These are phyloP conservation scores for Macrophomina tecta DNA, from an alignment of 2,329 filamentous ascomycete species.

Conservation along the genomic window DNA sequence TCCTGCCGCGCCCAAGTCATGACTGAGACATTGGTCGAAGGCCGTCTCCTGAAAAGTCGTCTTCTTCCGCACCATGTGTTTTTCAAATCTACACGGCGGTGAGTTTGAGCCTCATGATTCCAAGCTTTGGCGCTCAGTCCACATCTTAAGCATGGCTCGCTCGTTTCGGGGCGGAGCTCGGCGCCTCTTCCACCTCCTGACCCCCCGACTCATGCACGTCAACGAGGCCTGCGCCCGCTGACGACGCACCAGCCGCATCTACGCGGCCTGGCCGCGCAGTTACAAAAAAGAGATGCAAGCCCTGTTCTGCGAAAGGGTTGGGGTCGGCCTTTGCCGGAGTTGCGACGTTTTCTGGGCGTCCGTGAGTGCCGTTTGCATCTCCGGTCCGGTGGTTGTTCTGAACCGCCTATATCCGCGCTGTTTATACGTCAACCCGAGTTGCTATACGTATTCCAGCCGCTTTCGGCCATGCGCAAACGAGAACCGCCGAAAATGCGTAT, in stretches of 20 bases:
- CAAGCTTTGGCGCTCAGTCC: background rate
- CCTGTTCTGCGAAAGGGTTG: too few relatives aligned
- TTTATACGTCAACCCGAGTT: background rate
- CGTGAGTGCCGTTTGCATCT: too few relatives aligned
- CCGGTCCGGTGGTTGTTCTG: background rate
- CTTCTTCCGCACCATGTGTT: background rate
- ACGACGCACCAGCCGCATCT: background rate
- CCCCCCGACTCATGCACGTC: background rate
- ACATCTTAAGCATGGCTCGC: background rate
- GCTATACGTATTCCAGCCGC: background rate
- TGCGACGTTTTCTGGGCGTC: background rate
- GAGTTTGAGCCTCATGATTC: slow-evolving; percentile 10
- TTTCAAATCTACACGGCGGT: slow-evolving; percentile 2
- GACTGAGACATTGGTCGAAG: too few relatives aligned
- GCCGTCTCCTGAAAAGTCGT: too few relatives aligned
- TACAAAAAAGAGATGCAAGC: background rate
- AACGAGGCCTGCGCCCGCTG: background rate
- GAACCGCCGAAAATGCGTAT: background rate
- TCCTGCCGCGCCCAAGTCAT: too few relatives aligned
- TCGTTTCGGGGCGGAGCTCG: background rate
- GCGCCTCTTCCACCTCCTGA: slow-evolving; percentile 7
- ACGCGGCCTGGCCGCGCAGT: background rate
- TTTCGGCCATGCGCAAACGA: background rate
- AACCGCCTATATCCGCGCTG: background rate
- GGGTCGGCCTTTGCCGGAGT: slow-evolving; percentile 1